Conservation (phyloP, 352 stramenopile genomes). For the Phytopythium chamaehyphon region DNA sequence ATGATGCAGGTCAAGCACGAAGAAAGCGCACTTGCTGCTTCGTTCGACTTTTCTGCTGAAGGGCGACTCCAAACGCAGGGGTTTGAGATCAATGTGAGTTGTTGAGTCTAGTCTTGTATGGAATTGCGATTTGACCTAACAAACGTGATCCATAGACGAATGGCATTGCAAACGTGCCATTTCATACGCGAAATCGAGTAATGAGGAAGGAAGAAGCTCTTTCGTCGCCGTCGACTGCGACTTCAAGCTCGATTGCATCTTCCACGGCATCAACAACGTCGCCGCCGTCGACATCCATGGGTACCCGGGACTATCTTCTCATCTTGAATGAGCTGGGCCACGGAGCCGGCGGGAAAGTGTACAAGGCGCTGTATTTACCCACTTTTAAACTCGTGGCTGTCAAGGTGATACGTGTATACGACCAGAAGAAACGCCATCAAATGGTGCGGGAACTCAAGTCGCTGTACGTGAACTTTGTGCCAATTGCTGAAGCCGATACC, state of each 20-base stretch:
- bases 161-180: slow-evolving; percentile 68
- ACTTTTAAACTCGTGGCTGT: slow-evolving; percentile 88
- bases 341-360: slow-evolving; percentile 86
- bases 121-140: background rate
- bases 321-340: slow-evolving; percentile 71
- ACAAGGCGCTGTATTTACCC: slow-evolving; percentile 87
- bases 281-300: slow-evolving; percentile 16
- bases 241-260: no score
- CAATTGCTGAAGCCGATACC: slow-evolving; percentile 39
- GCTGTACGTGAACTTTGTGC: slow-evolving; percentile 77
- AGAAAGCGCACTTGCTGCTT: slow-evolving; percentile 51
- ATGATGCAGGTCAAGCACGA: slow-evolving; percentile 61
- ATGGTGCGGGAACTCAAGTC: slow-evolving; percentile 87
- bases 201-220: slow-evolving; percentile 1
- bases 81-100: slow-evolving; percentile 79
- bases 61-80: slow-evolving; percentile 74
- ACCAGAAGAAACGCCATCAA: slow-evolving; percentile 86
- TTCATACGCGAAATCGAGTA: slow-evolving; percentile 17
- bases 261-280: slow-evolving; percentile 10
- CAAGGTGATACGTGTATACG: slow-evolving; percentile 87
- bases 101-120: background rate
- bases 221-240: no score
- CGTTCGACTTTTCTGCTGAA: slow-evolving; percentile 79
- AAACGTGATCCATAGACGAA: slow-evolving; percentile 38
- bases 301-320: slow-evolving; percentile 65